These are phyloP conservation scores for Trichophyton rubrum DNA, from an alignment of 2,329 filamentous ascomycete genomes.

Conservation along the genomic window DNA sequence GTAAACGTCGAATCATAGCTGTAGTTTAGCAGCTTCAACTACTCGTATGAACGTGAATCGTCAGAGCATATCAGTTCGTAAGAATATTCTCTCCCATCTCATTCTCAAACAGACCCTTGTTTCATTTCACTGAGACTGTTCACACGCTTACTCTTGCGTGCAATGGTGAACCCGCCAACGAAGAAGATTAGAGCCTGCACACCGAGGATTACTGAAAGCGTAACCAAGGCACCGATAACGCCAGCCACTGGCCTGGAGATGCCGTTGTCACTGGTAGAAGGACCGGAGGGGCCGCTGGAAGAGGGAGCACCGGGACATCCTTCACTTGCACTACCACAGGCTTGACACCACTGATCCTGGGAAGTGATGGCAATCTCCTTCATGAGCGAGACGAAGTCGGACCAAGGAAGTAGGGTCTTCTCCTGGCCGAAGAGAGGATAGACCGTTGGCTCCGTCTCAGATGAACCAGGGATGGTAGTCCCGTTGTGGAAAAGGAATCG, in stretches of 20 bases:
- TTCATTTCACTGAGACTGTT: background rate
- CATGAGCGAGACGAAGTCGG: constrained; percentile 53
- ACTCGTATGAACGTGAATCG: background rate
- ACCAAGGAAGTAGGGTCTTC: constrained; percentile 50
- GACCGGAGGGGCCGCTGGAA: constrained; percentile 19
- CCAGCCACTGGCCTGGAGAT: constrained; percentile 63
- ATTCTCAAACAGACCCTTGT: background rate
- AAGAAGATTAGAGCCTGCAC: constrained; percentile 43
- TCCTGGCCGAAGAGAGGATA: constrained; percentile 51
- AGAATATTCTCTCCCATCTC: background rate
- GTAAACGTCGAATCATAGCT: too few relatives aligned
- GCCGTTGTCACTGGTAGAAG: constrained; percentile 25
- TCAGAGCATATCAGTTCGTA: background rate
- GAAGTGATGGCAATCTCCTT: constrained; percentile 53
- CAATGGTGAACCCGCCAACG: constrained; percentile 46
- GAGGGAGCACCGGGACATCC: constrained; percentile 47
- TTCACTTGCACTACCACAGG: constrained; percentile 56
- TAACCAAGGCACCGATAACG: constrained; percentile 63
- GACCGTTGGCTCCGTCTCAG: constrained; percentile 29
- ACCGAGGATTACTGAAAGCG: constrained; percentile 50
- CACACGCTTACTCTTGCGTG: constrained; percentile 36
- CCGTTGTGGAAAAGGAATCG: constrained; percentile 54
- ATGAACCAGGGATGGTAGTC: constrained; percentile 34
- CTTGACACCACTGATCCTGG: constrained; percentile 56
- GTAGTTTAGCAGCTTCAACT: background rate